These are phyloP conservation scores for Jasminum sambac DNA, from an alignment of 257 asterid species.

Conservation along the genomic window DNA sequence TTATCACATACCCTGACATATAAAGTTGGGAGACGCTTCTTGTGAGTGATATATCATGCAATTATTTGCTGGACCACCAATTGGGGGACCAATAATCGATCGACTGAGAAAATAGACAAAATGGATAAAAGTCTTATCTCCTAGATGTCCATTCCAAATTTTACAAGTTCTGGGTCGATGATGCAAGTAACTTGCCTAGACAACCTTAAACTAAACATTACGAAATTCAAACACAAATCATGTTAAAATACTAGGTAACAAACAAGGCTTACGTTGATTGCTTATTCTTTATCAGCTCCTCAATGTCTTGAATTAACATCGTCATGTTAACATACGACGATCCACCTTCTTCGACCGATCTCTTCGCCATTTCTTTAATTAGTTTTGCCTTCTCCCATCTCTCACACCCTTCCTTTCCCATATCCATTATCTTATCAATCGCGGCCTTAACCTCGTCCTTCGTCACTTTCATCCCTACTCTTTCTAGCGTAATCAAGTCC, in stretches of 20 bases:
- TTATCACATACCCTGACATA: too few relatives aligned
- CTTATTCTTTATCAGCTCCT: slow-evolving; percentile 16
- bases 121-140: too few relatives aligned
- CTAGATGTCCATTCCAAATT: too few relatives aligned
- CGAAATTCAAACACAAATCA: neutral
- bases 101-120: too few relatives aligned
- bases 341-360: slow-evolving; percentile 29
- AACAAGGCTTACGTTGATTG: neutral
- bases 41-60: too few relatives aligned
- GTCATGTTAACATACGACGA: slow-evolving; percentile 21
- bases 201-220: neutral
- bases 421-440: slow-evolving; percentile 25
- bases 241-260: neutral
- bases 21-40: too few relatives aligned
- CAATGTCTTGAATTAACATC: slow-evolving; percentile 31
- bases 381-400: slow-evolving; percentile 27
- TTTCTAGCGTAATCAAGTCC: slow-evolving; percentile 22
- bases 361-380: slow-evolving; percentile 26
- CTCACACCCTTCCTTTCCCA: slow-evolving; percentile 27
- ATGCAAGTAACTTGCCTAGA: neutral
- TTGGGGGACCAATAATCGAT: too few relatives aligned
- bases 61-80: too few relatives aligned
- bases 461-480: slow-evolving; percentile 22
- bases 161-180: neutral
- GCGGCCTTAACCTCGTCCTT: slow-evolving; percentile 25